Evolutionary conservation across 495 filamentous ascomycete species (phyloP), one percentile per base, ranked within the genome.

Genomic region (Xylaria curta): DNA sequence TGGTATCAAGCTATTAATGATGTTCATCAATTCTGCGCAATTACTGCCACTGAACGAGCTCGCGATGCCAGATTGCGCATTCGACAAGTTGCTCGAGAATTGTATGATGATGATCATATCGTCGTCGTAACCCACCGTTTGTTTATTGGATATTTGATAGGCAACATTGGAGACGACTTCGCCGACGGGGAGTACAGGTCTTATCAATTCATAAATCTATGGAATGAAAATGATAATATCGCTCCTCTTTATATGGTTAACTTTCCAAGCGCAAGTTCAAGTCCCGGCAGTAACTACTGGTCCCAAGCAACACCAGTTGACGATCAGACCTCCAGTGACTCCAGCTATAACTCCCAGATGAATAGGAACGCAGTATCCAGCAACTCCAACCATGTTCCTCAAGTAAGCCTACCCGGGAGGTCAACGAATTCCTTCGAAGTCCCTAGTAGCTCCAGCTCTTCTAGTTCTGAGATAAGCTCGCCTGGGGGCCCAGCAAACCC

Each of bases 161-260:
- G 9, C 2, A n/a, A 5, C 7, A 1, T 38, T 17, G 13, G 4
- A 4, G 28, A 21, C 0, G 0, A 0, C 1, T 21, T 38, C 1
- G 17, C 5, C 0, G n/a, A 60, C 3, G 33, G 31, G 0, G 15
- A 38, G 17, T 38, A 60, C 40, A 38, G 33, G 19, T n/a, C 58
- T 40, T 60, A 38, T n/a, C 31, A 21, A 40, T 60, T 60, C 2
- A 5, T 2, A 0, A 31, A 60, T 40, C 53, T 28, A 19, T 60
- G 10, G 2, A 21, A 60, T 60, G 31, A 24, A 36, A 4, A 59
- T 36, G 28, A 59, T 3, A 12, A 60, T 13, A 12, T 6, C 9
- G 58, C 58, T 60, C 3, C 24, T 21, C 58, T 36, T 21, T 19
- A 2, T 1, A 38, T 19, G 24, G 26, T 56, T 31, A 24, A 8